A percentile compares a stretch with the other conserved stretches of the same genome.
Conservation (phyloP, 1,139 yeast species). For the Magnusiomyces starmeri region DNA sequence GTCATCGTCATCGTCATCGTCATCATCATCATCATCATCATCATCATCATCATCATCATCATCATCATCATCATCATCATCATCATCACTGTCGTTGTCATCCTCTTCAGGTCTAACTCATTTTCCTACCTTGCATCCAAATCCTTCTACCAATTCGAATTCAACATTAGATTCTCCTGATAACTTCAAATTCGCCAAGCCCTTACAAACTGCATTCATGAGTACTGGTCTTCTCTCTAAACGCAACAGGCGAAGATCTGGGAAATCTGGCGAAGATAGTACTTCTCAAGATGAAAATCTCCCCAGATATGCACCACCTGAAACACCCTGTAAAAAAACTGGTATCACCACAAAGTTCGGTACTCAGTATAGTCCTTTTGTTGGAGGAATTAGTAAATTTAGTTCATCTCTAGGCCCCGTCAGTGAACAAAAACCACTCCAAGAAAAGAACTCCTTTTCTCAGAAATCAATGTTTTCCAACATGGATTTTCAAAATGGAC, state of each 20-base stretch:
- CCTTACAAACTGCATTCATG: slow-evolving; percentile 77
- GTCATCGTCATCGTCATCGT: neutral
- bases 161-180: too few relatives aligned
- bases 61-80: neutral
- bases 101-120: too few relatives aligned
- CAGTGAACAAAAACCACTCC: too few relatives aligned
- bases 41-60: neutral
- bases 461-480: too few relatives aligned
- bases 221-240: slow-evolving; percentile 71
- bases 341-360: neutral
- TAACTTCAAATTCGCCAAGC: slow-evolving; percentile 64
- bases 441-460: too few relatives aligned
- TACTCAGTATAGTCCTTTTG: neutral
- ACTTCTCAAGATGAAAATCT: slow-evolving; percentile 16
- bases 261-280: slow-evolving; percentile 16
- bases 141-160: too few relatives aligned
- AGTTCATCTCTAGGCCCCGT: neutral
- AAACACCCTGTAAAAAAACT: slow-evolving; percentile 67
- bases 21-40: neutral
- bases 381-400: neutral
- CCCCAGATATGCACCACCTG: slow-evolving; percentile 44
- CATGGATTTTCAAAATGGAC: too few relatives aligned
- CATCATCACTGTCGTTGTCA: neutral
- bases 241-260: slow-evolving; percentile 39
- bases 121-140: too few relatives aligned